These are phyloP conservation scores for Setaria viridis DNA, from an alignment of 202 grass and related monocot species.

Conservation along the genomic window DNA sequence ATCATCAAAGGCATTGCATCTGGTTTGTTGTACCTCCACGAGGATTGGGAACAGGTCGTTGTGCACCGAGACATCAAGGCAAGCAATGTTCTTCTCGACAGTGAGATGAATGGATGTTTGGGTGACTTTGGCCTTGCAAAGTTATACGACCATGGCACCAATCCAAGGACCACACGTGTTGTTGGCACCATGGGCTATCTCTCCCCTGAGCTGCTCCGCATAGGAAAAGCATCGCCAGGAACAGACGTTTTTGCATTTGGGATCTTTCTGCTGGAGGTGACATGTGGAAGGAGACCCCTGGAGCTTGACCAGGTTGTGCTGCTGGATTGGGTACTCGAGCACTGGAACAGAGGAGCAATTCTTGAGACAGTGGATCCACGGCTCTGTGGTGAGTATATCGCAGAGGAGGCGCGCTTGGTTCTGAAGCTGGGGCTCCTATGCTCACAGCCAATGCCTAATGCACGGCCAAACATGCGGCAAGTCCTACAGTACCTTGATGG, in stretches of 20 bases:
- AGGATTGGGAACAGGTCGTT: slow-evolving; percentile 51
- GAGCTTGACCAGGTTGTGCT: slow-evolving; percentile 43
- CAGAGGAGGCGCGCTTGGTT: slow-evolving; percentile 32
- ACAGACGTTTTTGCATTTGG: slow-evolving; percentile 57
- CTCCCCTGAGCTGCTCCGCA: slow-evolving; percentile 51
- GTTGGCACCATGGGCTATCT: slow-evolving; percentile 59
- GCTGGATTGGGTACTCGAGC: slow-evolving; percentile 49
- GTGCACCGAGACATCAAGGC: slow-evolving; percentile 55
- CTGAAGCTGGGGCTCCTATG: slow-evolving; percentile 57
- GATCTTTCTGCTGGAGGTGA: slow-evolving; percentile 50
- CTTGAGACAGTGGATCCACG: slow-evolving; percentile 39
- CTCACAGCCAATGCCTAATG: slow-evolving; percentile 41
- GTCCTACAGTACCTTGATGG: slow-evolving; percentile 36
- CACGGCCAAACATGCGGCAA: slow-evolving; percentile 50
- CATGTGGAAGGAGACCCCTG: slow-evolving; percentile 49
- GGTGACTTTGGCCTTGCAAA: slow-evolving; percentile 59
- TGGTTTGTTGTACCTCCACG: slow-evolving; percentile 50
- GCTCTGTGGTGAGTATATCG: slow-evolving; percentile 10
- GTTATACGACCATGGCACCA: slow-evolving; percentile 38
- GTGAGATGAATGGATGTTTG: slow-evolving; percentile 47
- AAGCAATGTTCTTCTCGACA: slow-evolving; percentile 52
- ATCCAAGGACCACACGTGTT: slow-evolving; percentile 44
- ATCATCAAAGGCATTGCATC: slow-evolving; percentile 56
- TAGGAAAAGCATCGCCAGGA: slow-evolving; percentile 48
- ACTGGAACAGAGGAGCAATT: slow-evolving; percentile 42